phyloP scores from a whole-genome alignment of 257 asterid genomes.

The Solanum chiquidenum region DNA sequence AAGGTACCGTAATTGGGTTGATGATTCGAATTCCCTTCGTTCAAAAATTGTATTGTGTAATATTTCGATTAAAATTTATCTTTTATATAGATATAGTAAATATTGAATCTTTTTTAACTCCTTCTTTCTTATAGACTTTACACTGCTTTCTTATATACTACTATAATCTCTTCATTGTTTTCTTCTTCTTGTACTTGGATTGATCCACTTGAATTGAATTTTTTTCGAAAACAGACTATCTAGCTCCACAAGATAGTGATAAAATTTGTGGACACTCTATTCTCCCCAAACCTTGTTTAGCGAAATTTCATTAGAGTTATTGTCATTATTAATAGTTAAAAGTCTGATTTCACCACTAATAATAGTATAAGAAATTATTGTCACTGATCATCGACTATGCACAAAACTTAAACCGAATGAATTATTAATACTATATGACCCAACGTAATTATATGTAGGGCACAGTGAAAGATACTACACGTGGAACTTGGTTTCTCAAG shows the following conservation, averaged over 20 bases:
- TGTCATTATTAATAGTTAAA: too few species aligned
- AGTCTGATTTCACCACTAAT: neutral
- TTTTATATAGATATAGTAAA: too few species aligned
- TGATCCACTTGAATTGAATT: neutral
- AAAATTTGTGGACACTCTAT: too few species aligned
- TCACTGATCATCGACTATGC: fast-evolving
- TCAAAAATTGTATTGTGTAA: too few species aligned
- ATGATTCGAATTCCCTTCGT: neutral
- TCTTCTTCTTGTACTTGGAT: neutral
- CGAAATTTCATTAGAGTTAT: fast-evolving
- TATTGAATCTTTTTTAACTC: too few species aligned
- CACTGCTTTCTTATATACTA: neutral
- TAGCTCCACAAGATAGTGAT: fast-evolving
- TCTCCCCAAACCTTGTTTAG: fast-evolving
- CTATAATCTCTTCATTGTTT: too few species aligned
- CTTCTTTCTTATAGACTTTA: too few species aligned
- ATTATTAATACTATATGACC: neutral
- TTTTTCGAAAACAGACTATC: fast-evolving
- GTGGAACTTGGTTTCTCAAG: neutral
- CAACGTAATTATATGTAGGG: neutral
- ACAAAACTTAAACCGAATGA: too few species aligned
- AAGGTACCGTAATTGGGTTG: too few species aligned
- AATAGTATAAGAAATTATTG: too few species aligned
- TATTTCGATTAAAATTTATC: too few species aligned
- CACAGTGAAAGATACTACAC: neutral